Evolutionary conservation across 176 grass and related monocot species (phyloP), one percentile per base, ranked within the genome.

Genomic region (Lolium perenne): DNA sequence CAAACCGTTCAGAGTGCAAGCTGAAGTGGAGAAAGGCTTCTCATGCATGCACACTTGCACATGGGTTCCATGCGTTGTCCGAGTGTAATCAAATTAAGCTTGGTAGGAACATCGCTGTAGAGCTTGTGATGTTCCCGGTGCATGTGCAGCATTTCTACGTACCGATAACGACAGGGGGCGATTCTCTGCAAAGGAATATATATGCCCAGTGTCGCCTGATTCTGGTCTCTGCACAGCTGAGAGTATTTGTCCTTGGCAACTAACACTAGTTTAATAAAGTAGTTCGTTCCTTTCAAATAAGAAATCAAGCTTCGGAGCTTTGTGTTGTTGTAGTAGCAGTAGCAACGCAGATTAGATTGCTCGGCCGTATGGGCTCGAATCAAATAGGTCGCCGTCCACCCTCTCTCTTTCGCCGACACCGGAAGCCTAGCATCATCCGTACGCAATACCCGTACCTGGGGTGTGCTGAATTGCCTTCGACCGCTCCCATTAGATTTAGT

Each of bases 231-330:
- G 61, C 88, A 54, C 10, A 16, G 68, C 21, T 68, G 66, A 50
- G 66, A 50, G 47, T 49, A 8, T 79, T 83, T 67, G 89, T 84
- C 49, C n/a, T 74, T 76, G 77, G 41, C 51, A 77, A 10, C 32
- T 13, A 63, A 29, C 47, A 74, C 55, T 49, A 74, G 71, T 79
- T 74, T 49, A 74, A 7, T 35, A 23, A 65, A 58, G 5, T 51
- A 21, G 10, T 22, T 8, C 1, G 43, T 40, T 81, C 51, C 38
- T 5, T 1, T 48, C 68, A 58, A 12, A 21, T 74, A 32, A 73
- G 54, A 61, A 41, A 65, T n/a, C 35, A 62, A 64, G 89, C 64
- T 87, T 71, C 74, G 18, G 8, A 15, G 8, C 26, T 85, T 75
- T 58, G n/a, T 1, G 14, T 43, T 72, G 20, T 35, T 35, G 2